A percentile compares a stretch with the other conserved stretches of the same genome.
Conservation (phyloP, 768 basidiomycete genomes). For the Neoboletus brunneissimus region DNA sequence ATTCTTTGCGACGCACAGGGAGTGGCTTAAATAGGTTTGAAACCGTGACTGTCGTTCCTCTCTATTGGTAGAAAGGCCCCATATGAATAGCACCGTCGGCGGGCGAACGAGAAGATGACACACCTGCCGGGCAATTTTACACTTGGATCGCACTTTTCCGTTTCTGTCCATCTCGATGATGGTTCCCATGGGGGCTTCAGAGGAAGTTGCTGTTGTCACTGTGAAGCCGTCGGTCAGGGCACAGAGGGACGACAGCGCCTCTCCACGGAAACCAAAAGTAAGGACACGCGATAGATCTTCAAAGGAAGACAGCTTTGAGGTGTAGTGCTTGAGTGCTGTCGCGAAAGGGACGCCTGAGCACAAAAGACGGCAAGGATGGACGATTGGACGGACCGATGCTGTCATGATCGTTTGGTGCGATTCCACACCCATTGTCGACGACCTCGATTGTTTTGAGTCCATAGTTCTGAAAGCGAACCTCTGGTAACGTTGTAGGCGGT, state of each 20-base stretch:
- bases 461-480: constrained; percentile 86
- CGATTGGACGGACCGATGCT: constrained; percentile 58
- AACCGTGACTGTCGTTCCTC: constrained; percentile 81
- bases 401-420: constrained; percentile 72
- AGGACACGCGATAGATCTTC: constrained; percentile 66
- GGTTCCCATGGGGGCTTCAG: constrained; percentile 75
- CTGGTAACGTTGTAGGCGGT: constrained; percentile 38
- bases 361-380: background rate
- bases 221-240: constrained; percentile 69
- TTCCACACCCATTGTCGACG: constrained; percentile 89
- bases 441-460: constrained; percentile 84
- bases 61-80: constrained; percentile 40
- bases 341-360: background rate
- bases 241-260: constrained; percentile 92
- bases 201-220: constrained; percentile 70
- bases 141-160: constrained; percentile 57
- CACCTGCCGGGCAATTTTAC: constrained; percentile 78
- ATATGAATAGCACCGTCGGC: background rate
- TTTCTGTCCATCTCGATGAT: constrained; percentile 67
- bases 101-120: constrained; percentile 12
- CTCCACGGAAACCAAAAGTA: constrained; percentile 95
- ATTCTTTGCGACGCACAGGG: constrained; percentile 89
- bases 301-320: constrained; percentile 83
- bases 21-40: constrained; percentile 73
- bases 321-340: constrained; percentile 86